Evolutionary conservation across 1,139 yeast genomes (phyloP), one percentile per base, ranked within the genome.

Genomic region (Pichia sp.): DNA sequence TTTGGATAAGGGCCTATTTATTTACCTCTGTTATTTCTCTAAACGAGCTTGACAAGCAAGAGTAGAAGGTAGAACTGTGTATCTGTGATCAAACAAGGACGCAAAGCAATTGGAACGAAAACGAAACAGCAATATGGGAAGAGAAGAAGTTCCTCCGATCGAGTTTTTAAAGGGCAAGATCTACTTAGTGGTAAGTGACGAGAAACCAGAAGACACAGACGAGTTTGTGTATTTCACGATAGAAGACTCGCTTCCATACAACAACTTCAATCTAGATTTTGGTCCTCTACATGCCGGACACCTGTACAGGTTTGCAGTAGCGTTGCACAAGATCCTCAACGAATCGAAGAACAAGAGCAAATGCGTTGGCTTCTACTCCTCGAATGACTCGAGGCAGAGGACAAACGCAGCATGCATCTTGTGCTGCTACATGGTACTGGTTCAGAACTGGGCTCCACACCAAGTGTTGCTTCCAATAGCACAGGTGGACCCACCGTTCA

Each of bases 391-490:
- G 2, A 83, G 88, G 61, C 86, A 85, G 63, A 74, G 99, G 63
- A 85, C 98, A 10, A 93, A 95, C 67, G 95, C 98, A 16, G 98
- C 98, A 4, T 91, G 98, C 71, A 76, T 93, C 60, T 75, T 93
- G 55, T 89, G 97, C 62, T 90, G 98, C 66, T 93, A 93, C 71
- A 91, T 93, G 98, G 85, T 93, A 0, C 74, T 93, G 58, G 92
- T 93, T 17, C 99, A 93, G 69, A 86, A 92, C 20, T 93, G 99
- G 99, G 91, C 97, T 0, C 99, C 99, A 0, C 99, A 93, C 70
- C 93, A 93, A 70, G 99, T 93, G 0, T 75, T 93, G 60, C 97
- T 95, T 60, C 99, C 99, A 0, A 81, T 93, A 54, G 84, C 95
- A 3, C 98, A 93, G 69, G 83, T 87, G 4, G 93, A 87, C 51